Base-by-base conservation (phyloP, 2,329 filamentous ascomycete species). In the Elsinoe necatrix region DNA sequence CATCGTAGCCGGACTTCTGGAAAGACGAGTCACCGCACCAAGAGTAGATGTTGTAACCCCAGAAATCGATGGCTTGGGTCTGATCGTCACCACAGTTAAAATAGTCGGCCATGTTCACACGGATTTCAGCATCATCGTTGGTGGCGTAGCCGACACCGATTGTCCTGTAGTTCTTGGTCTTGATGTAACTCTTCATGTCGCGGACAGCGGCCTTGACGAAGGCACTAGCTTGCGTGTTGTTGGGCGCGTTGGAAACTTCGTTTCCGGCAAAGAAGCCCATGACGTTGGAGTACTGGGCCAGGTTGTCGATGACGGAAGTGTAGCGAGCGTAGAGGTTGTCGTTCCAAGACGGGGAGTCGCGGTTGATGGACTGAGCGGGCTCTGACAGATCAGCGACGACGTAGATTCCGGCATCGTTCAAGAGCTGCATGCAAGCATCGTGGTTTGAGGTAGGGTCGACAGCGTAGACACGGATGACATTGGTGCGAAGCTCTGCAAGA, bases 31-130 rank as follows among this genome's bases (percentile, higher is more conserved):
- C 72, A 64, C 92, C 93, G 71, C 93, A 98, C 93, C 93, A 98
- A 55, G 91, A 95, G 81, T 98, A 98, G 76, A 97, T 95, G 80
- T 98, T 98, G 85, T 97, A 97, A 59, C 93, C 93, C 88, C 91
- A 98, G 79, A 95, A 97, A 74, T 98, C 93, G 63, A 97, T 95
- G 60, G 86, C 72, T 67, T 74, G 73, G 7, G 77, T 75, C 31
- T 77, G 69, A 60, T 82, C 72, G 45, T 43, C 45, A 59, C 91
- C 88, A 69, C 93, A 98, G 80, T 95, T 91, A 77, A 98, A 96
- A 81, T 95, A 98, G 69, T 89, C 77, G 64, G 89, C 88, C 68
- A 97, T 83, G 66, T 89, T 78, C 62, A 79, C 79, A 71, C 93
- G 88, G 65, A 95, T 95, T 20, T 82, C 79, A 39, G 83, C 80